These are phyloP conservation scores for Styphnolobium japonicum DNA, from an alignment of 306 rosid genomes.

Conservation along the genomic window DNA sequence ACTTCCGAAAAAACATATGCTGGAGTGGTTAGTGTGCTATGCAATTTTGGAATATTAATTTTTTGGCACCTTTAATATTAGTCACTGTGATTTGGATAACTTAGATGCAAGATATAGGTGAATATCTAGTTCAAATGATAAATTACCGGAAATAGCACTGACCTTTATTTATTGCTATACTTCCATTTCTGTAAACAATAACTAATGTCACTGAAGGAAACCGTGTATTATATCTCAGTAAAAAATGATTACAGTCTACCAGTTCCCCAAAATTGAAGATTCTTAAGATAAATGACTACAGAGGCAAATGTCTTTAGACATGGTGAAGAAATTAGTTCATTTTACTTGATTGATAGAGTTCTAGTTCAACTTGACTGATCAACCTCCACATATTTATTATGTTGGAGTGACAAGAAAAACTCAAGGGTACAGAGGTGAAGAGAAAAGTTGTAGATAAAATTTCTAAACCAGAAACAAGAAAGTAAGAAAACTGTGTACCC, in stretches of 20 bases:
- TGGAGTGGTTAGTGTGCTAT: background rate
- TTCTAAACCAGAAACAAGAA: background rate
- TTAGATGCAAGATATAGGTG: background rate
- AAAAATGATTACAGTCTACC: background rate
- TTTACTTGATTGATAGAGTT: background rate
- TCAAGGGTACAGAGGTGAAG: background rate
- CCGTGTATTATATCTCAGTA: background rate
- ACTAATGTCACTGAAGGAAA: background rate
- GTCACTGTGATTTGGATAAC: background rate
- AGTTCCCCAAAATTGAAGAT: background rate
- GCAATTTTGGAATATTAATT: background rate
- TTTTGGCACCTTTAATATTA: background rate
- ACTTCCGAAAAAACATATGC: background rate
- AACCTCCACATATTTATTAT: background rate
- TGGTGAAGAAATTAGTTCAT: background rate
- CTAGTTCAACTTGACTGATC: background rate
- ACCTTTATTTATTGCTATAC: background rate
- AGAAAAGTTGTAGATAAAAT: background rate
- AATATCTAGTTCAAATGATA: background rate
- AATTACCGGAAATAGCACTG: background rate
- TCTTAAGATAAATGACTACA: background rate
- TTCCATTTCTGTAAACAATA: background rate
- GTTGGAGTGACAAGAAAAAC: background rate
- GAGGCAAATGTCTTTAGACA: background rate
- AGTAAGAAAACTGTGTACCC: conserved; percentile 55